phyloP scores from a whole-genome alignment of 345 rosid genomes.

The Gossypium ekmanianum region DNA sequence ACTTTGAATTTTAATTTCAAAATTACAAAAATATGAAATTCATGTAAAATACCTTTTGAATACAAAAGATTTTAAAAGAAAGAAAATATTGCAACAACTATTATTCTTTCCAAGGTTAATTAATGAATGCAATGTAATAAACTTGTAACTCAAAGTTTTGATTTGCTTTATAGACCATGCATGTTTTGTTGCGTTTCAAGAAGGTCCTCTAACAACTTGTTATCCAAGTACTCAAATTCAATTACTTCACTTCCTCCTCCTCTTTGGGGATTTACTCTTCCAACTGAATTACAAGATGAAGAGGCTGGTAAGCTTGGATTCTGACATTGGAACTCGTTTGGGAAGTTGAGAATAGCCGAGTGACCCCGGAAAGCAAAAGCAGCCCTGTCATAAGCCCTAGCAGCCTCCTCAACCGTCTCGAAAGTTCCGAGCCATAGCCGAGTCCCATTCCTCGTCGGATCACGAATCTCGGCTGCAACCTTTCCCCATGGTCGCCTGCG shows the following conservation, averaged over 20 bases:
- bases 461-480: conserved; percentile 77
- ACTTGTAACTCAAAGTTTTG: neutral
- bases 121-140: neutral
- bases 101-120: neutral
- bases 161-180: neutral
- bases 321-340: conserved; percentile 44
- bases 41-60: too few species aligned
- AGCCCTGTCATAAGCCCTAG: conserved; percentile 58
- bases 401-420: conserved; percentile 55
- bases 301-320: conserved; percentile 8
- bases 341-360: conserved; percentile 61
- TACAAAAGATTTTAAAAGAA: too few species aligned
- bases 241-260: conserved; percentile 39
- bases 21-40: too few species aligned
- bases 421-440: conserved; percentile 73
- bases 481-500: conserved; percentile 80
- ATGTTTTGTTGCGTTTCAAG: conserved; percentile 28
- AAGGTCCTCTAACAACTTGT: conserved; percentile 70
- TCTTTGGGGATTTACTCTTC: neutral
- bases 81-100: neutral
- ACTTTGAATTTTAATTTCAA: too few species aligned
- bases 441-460: conserved; percentile 59
- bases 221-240: conserved; percentile 73
- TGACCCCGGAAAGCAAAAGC: conserved; percentile 56
- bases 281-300: conserved; percentile 11